phyloP scores from a whole-genome alignment of 2,329 filamentous ascomycete genomes.

The Torrubiellomyces zombiae region DNA sequence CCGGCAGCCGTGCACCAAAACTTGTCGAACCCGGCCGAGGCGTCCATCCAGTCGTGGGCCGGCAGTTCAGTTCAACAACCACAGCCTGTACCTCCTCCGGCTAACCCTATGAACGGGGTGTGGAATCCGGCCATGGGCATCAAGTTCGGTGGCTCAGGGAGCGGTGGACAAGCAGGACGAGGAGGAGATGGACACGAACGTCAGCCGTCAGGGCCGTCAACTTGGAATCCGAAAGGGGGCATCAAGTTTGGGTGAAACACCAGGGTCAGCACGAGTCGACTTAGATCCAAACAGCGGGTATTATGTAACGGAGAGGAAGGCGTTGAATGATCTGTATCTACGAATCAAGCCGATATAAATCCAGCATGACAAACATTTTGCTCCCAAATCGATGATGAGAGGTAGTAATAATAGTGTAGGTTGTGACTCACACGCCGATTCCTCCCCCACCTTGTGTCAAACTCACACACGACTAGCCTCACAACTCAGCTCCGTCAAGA shows the following conservation, averaged over 20 bases:
- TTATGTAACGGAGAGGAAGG: too few relatives aligned
- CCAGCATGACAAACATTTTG: too few relatives aligned
- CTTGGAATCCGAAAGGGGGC: conserved; percentile 43
- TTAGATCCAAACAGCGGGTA: too few relatives aligned
- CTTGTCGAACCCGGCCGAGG: conserved; percentile 22
- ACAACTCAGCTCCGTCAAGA: too few relatives aligned
- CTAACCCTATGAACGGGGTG: conserved; percentile 14
- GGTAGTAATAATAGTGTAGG: too few relatives aligned
- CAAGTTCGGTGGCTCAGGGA: conserved; percentile 42
- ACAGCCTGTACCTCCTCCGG: conserved; percentile 26
- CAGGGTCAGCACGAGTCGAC: too few relatives aligned
- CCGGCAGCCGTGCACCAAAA: conserved; percentile 11
- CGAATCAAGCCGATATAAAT: too few relatives aligned
- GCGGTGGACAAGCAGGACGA: conserved; percentile 7
- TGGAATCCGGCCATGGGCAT: conserved; percentile 77
- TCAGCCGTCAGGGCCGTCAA: conserved; percentile 19
- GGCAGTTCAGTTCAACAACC: conserved; percentile 40
- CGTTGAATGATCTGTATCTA: too few relatives aligned
- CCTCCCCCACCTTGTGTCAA: too few relatives aligned
- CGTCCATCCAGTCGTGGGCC: conserved; percentile 42
- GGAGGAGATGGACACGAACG: conserved; percentile 9
- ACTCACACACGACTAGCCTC: too few relatives aligned
- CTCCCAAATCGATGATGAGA: too few relatives aligned
- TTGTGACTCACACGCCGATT: too few relatives aligned
- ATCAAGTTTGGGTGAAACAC: conserved; percentile 34